These are phyloP conservation scores for Avena insularis DNA, from an alignment of 176 grass and related monocot genomes.

Conservation along the genomic window DNA sequence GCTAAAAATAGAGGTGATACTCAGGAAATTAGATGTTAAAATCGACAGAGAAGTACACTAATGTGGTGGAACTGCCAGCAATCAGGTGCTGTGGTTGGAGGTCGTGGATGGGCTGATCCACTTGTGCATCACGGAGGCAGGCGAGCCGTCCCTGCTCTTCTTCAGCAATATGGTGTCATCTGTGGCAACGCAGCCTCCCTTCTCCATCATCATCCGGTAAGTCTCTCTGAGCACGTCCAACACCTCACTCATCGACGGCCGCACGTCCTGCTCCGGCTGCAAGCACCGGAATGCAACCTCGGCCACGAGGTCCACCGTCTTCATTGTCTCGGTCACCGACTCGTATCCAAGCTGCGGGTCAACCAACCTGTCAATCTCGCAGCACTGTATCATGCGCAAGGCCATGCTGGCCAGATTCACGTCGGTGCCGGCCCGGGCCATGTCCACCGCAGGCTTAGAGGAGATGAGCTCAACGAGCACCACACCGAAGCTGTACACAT, in stretches of 20 bases:
- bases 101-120: slow-evolving; percentile 56
- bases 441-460: slow-evolving; percentile 55
- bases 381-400: slow-evolving; percentile 50
- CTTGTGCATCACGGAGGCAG: slow-evolving; percentile 44
- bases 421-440: slow-evolving; percentile 21
- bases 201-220: slow-evolving; percentile 17
- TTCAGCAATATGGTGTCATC: slow-evolving; percentile 25
- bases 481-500: slow-evolving; percentile 80
- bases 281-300: slow-evolving; percentile 62
- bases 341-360: slow-evolving; percentile 45
- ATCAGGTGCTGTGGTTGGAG: slow-evolving; percentile 37
- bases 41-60: too few relatives aligned
- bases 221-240: slow-evolving; percentile 39
- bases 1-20: too few relatives aligned
- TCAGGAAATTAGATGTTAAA: too few relatives aligned
- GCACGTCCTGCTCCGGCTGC: slow-evolving; percentile 57
- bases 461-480: slow-evolving; percentile 67
- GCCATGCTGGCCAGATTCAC: slow-evolving; percentile 61
- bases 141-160: slow-evolving; percentile 47
- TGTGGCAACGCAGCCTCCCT: background rate
- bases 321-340: slow-evolving; percentile 32
- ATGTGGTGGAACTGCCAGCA: background rate
- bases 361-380: slow-evolving; percentile 41
- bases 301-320: slow-evolving; percentile 39
- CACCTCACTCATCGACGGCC: slow-evolving; percentile 52